Evolutionary conservation across 2,329 filamentous ascomycete species (phyloP), one percentile per base, ranked within the genome.

Genomic region (Emydomyces testavorans): DNA sequence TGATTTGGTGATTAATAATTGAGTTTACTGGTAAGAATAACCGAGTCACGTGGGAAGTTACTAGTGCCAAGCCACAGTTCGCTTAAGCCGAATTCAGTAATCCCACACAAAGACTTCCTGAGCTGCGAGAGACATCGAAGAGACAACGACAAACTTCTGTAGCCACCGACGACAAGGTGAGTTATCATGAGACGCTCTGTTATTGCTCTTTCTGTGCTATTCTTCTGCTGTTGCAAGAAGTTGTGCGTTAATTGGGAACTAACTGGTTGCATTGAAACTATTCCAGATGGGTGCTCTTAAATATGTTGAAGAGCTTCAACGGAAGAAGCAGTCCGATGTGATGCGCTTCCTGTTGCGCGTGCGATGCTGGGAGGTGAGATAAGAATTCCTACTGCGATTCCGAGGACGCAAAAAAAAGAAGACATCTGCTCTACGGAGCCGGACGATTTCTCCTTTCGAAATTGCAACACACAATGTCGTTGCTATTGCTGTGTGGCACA

Each of bases 271-370:
- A 24, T 45, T 28, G 2, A 26, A 42, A 11, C n/a, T 8, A 10
- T 32, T 48, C 28, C 36, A 90, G 81, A 95, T 95, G 92, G 92
- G 92, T 85, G 90, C 90, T 79, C 87, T 95, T 75, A 98, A 98
- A 79, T 98, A 94, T 80, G 87, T 98, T 77, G 93, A 98, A 83
- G 92, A 98, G 82, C 85, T 98, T 79, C 88, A 95, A 76, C 96
- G 98, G 88, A 95, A 94, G 87, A 98, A 98, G 88, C 92, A 98
- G 84, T 94, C 87, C 74, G 92, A 98, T 82, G 85, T 98, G 71
- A 86, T 96, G 79, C 89, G 89, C 79, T 98, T 98, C 82, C 84
- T 98, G 77, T 87, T 95, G 75, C 90, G 88, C 74, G 88, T 94
- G 71, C 89, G 92, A 78, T 98, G 92, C 89, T 98, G 92, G 92